These are phyloP conservation scores for Microdochium trichocladiopsis DNA, from an alignment of 2,329 filamentous ascomycete genomes.

Conservation along the genomic window DNA sequence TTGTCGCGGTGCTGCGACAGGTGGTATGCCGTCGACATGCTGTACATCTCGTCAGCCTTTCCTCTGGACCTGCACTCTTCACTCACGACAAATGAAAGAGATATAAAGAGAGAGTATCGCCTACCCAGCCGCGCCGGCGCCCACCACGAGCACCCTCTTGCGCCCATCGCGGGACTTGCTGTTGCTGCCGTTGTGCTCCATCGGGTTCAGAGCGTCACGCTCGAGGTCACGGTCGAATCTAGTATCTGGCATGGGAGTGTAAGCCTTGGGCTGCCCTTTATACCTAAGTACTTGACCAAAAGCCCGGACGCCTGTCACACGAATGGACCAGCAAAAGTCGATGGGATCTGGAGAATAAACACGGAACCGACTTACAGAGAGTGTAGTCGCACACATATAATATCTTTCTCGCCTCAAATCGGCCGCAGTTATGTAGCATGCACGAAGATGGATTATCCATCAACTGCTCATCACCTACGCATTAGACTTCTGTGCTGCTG, in stretches of 20 bases:
- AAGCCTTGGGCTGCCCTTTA: too few species aligned
- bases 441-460: background rate
- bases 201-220: slow-evolving; percentile 7
- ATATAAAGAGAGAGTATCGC: background rate
- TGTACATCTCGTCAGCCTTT: too few species aligned
- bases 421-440: too few species aligned
- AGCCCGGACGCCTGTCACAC: too few species aligned
- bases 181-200: slow-evolving; percentile 12
- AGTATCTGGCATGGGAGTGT: slow-evolving; percentile 1
- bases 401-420: too few species aligned
- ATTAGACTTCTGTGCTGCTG: background rate
- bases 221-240: slow-evolving; percentile 12
- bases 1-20: slow-evolving; percentile 51
- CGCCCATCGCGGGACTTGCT: slow-evolving; percentile 9
- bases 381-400: too few species aligned
- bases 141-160: slow-evolving; percentile 30
- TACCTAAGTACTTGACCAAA: too few species aligned
- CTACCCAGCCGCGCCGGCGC: slow-evolving; percentile 31
- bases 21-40: slow-evolving; percentile 52
- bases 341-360: too few species aligned
- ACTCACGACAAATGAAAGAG: background rate
- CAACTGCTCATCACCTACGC: background rate
- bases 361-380: too few species aligned
- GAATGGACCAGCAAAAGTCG: background rate
- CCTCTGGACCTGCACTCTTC: background rate